Evolutionary conservation across 2,329 filamentous ascomycete genomes (phyloP), one percentile per base, ranked within the genome.

Genomic region (Pestalotiopsis sp.): DNA sequence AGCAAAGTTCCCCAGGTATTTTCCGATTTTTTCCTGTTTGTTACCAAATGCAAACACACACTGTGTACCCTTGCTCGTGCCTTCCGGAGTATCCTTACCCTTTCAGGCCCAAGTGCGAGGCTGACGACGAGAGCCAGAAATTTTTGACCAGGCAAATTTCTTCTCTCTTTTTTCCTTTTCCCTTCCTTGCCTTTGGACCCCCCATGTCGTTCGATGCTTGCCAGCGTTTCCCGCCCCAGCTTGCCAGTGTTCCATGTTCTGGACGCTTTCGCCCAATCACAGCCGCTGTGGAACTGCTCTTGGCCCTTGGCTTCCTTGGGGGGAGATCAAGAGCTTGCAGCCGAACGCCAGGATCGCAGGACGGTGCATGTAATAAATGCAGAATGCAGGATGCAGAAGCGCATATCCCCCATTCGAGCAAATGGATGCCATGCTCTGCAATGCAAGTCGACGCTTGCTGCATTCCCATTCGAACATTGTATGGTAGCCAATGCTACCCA

Each of bases 41-140:
- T 52, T 52, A 52, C 45, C 17, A 20, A 17, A 52, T 52, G 17
- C 45, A 52, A 20, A 17, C 45, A 52, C 45, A 20, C 45, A 52
- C 45, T 52, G 45, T 52, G 45, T 7, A 52, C 17, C 45, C 45
- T 52, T 52, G 59, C 59, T 62, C 9, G 13, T 62, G 20, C 25
- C 14, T 23, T 27, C 57, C 57, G 23, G 57, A 59, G 57, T 23
- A 27, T 59, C 57, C 57, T 20, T 59, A 52, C 45, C 45, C 45
- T 52, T 52, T 52, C 7, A 20, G 20, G 14, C 23, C 20, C 20
- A 31, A 49, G 59, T 36, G 61, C 61, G 39, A 64, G 61, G 61
- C 61, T 64, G 61, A 64, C 61, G 61, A 64, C 45, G 20, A 52
- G 45, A 52, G 45, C 45, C 61, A 49, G 61, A 49, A 25, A 23